phyloP scores from a whole-genome alignment of 306 rosid genomes.

The Fragaria iinumae region DNA sequence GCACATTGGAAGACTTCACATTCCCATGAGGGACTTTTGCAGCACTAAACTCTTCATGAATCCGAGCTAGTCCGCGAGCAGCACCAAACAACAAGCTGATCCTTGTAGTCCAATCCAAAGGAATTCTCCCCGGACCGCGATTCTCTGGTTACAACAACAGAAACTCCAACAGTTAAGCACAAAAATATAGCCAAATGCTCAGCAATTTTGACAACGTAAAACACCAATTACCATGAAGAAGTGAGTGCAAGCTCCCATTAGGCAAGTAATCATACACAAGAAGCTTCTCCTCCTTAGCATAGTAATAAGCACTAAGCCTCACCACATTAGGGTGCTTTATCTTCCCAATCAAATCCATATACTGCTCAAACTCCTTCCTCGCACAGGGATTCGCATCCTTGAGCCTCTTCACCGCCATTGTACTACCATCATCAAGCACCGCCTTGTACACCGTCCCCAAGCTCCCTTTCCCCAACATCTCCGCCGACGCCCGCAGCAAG shows the following conservation, averaged over 20 bases:
- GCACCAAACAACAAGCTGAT: conserved; percentile 91
- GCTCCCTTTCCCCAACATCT: conserved; percentile 98
- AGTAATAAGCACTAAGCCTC: conserved; percentile 80
- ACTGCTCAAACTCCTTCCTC: conserved; percentile 85
- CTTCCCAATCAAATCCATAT: conserved; percentile 93
- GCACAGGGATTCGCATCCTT: conserved; percentile 91
- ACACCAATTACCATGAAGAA: conserved; percentile 74
- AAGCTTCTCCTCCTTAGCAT: conserved; percentile 95
- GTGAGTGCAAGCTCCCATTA: conserved; percentile 87
- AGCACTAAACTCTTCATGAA: conserved; percentile 66
- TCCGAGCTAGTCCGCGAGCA: conserved; percentile 78
- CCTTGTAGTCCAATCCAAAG: conserved; percentile 98
- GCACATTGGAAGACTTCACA: conserved; percentile 83
- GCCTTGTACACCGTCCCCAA: conserved; percentile 91
- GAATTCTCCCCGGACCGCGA: conserved; percentile 95
- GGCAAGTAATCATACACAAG: conserved; percentile 93
- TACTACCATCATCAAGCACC: conserved; percentile 76
- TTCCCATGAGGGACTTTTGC: conserved; percentile 92
- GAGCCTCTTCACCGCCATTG: conserved; percentile 86
- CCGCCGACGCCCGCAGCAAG: conserved; percentile 90
- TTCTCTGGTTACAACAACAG: conserved; percentile 50
- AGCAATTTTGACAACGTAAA: neutral
- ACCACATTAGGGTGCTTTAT: conserved; percentile 72
- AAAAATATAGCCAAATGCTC: neutral
- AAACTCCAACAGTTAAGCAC: neutral